Evolutionary conservation across 331 rosid genomes (phyloP).

Genomic region (Stylosanthes scabra): DNA sequence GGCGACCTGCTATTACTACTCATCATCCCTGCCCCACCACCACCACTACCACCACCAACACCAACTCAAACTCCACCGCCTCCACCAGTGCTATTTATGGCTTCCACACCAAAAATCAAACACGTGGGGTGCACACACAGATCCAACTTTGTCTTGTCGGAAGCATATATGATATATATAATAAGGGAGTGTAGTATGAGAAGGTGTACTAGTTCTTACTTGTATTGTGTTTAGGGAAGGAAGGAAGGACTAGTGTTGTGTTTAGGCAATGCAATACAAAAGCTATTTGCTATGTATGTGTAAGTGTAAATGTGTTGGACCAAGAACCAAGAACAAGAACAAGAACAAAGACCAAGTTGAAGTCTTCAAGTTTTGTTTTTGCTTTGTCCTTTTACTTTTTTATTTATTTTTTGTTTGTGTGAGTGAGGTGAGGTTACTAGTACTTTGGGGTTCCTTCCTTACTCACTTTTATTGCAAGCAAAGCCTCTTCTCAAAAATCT

Average conservation of each 20-base stretch:
- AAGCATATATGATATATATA: background rate
- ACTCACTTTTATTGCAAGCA: slow-evolving; percentile 25
- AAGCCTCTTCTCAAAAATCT: background rate
- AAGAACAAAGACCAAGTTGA: background rate
- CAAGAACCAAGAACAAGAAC: no score
- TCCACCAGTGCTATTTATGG: background rate
- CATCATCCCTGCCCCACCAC: slow-evolving; percentile 9
- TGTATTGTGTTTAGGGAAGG: background rate
- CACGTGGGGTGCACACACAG: slow-evolving; percentile 5
- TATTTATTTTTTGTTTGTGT: background rate
- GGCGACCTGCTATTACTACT: slow-evolving; percentile 16
- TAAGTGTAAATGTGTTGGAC: background rate
- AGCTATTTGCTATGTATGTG: no score
- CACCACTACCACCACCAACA: background rate
- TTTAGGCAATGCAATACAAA: background rate
- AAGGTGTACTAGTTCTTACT: background rate
- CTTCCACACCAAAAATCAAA: background rate
- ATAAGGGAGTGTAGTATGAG: background rate
- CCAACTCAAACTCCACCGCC: background rate
- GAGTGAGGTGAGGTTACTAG: background rate
- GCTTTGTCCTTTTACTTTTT: background rate
- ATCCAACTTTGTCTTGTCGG: background rate
- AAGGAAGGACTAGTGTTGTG: background rate
- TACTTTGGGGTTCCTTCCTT: slow-evolving; percentile 6
- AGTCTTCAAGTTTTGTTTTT: background rate